Evolutionary conservation across 129 eudicot species (phyloP).

Genomic region (Pseudognaphalium luteoalbum): DNA sequence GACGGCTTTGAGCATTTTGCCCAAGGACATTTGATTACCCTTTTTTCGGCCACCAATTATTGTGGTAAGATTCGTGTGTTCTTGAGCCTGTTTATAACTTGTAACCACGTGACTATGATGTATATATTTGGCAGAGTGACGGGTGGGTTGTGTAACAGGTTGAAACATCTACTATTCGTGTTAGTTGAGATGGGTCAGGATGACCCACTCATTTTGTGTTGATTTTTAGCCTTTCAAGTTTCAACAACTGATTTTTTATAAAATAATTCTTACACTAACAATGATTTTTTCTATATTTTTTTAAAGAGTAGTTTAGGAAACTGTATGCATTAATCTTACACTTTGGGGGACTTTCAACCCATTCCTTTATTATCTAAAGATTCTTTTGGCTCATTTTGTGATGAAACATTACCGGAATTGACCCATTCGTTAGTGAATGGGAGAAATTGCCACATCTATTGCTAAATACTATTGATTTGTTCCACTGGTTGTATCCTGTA

Average conservation of each 20-base stretch:
- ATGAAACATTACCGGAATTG: not conserved
- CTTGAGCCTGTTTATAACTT: slow-evolving; percentile 23
- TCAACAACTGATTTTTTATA: not conserved
- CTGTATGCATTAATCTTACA: not conserved
- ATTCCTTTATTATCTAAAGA: not conserved
- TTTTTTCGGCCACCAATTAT: slow-evolving; percentile 95
- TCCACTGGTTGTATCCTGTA: slow-evolving; percentile 25
- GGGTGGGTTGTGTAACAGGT: not conserved
- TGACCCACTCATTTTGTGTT: not conserved
- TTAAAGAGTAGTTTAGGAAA: not conserved
- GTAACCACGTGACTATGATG: not conserved
- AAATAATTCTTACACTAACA: not conserved
- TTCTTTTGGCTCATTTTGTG: not conserved
- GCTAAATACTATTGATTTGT: not conserved
- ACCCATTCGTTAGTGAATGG: not conserved
- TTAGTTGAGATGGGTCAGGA: not conserved
- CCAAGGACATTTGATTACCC: slow-evolving; percentile 93
- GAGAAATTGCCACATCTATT: not conserved
- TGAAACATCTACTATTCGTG: not conserved
- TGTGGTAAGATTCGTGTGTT: slow-evolving; percentile 60
- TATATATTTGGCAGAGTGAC: not conserved
- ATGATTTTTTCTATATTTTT: not conserved
- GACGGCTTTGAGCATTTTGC: slow-evolving; percentile 99
- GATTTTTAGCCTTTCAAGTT: not conserved
- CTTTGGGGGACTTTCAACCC: not conserved